Conservation (phyloP, 208 protist species). For the Spongospora subterranea region DNA sequence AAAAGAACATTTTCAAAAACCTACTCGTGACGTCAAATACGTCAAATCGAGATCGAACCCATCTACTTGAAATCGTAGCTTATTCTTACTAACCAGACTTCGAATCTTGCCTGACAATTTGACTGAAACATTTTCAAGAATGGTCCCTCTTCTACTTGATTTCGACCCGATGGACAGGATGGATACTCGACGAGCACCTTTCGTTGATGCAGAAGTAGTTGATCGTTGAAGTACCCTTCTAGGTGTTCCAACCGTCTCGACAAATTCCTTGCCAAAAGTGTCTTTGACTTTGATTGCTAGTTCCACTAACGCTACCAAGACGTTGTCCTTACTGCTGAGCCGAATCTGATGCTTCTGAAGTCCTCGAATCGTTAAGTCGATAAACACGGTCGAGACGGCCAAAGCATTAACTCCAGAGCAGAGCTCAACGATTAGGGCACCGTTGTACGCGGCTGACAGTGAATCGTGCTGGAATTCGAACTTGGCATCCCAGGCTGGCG, state of each 20-base stretch:
- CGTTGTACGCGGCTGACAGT: background rate
- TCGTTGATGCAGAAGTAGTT: background rate
- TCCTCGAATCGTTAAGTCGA: background rate
- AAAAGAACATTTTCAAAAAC: background rate
- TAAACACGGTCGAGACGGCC: background rate
- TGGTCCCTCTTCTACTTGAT: background rate
- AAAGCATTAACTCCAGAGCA: background rate
- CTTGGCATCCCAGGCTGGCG: background rate
- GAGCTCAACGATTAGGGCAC: background rate
- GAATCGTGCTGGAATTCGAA: slow-evolving; percentile 22
- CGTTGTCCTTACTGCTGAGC: background rate
- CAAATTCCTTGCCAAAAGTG: background rate
- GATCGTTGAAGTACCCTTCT: background rate
- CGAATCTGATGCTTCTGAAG: background rate
- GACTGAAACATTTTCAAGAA: slow-evolving; percentile 28
- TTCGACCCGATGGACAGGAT: background rate
- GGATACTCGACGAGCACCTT: background rate
- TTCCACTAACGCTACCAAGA: background rate
- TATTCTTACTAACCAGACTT: slow-evolving; percentile 60
- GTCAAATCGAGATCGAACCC: slow-evolving; percentile 76
- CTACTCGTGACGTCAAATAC: slow-evolving; percentile 70
- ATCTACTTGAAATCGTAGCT: slow-evolving; percentile 67
- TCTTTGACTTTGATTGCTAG: background rate
- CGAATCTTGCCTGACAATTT: slow-evolving; percentile 39
- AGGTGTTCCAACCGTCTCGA: background rate